A percentile compares a stretch with the other conserved stretches of the same genome.
Conservation (phyloP, 2,329 filamentous ascomycete genomes). For the Colletotrichum cereale region DNA sequence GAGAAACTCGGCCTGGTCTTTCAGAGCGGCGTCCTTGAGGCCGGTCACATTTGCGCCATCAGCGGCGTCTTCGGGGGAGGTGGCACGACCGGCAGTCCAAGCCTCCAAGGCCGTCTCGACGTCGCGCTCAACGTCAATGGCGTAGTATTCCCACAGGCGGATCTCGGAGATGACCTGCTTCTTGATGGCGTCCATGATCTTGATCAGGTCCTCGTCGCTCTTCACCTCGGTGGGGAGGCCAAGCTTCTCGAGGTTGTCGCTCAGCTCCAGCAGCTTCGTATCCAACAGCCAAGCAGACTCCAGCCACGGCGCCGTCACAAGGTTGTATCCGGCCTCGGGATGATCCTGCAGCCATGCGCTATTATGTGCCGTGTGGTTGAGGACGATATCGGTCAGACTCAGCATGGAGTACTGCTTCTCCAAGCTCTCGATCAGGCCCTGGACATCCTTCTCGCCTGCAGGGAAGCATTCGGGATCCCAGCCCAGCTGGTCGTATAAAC, state of each 20-base stretch:
- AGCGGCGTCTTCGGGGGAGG: conserved; percentile 61
- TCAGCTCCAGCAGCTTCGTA: conserved; percentile 77
- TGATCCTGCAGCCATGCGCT: conserved; percentile 94
- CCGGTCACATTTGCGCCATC: conserved; percentile 58
- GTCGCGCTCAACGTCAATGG: conserved; percentile 81
- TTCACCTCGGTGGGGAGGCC: conserved; percentile 83
- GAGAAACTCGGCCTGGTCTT: conserved; percentile 72
- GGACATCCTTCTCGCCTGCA: conserved; percentile 84
- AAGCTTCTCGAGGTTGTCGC: conserved; percentile 76
- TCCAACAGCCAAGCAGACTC: conserved; percentile 74
- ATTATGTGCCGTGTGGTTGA: conserved; percentile 98
- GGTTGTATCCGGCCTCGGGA: conserved; percentile 94
- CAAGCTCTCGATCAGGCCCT: conserved; percentile 82
- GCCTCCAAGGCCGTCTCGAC: conserved; percentile 75
- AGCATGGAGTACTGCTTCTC: conserved; percentile 87
- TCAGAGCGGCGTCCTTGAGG: conserved; percentile 58
- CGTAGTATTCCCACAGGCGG: conserved; percentile 94
- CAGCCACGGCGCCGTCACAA: conserved; percentile 86
- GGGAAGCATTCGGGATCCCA: conserved; percentile 90
- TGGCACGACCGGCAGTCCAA: conserved; percentile 75
- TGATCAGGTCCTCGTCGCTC: conserved; percentile 77
- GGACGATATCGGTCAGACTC: conserved; percentile 94
- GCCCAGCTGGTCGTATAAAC: conserved; percentile 89
- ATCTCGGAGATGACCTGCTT: conserved; percentile 81
- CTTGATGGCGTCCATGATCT: conserved; percentile 88